Evolutionary conservation across 768 basidiomycete genomes (phyloP), one percentile per base, ranked within the genome.

Genomic region (Lyophyllum shimeji): DNA sequence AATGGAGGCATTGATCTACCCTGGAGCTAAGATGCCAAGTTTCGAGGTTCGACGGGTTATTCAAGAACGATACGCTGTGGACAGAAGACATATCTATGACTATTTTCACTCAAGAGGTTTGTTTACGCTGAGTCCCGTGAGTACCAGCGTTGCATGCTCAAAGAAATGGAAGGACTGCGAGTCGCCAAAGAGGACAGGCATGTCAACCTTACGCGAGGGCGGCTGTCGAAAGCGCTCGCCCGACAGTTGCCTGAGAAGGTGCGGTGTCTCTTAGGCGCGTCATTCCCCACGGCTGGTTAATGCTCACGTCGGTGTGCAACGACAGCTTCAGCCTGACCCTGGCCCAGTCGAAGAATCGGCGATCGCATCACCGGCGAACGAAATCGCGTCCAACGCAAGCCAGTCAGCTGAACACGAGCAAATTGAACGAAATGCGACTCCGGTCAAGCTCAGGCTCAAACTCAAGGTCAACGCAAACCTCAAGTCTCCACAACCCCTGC

Each of bases 21-120:
- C 86, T 9, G 89, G 89, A 40, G 84, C 82, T 42, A 87, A 89
- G 65, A 91, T 91, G 89, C 89, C 89, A 7, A 80, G 83, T 9
- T 91, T 89, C 62, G 76, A 82, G 7, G 74, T 85, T 50, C 80
- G 88, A 53, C 86, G 85, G 59, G 85, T 83, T 57, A 81, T 90
- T 31, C 88, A 90, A 69, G 80, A 84, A 64, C 81, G 84, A 45
- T 87, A 87, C 67, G 76, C 74, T 56, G 84, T 88, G 55, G 87
- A 90, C 66, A 76, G 88, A 60, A 74, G 88, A 60, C 87, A 88
- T 61, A 83, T 90, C 59, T 90, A 90, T 65, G 88, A 90, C 69
- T 89, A 89, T 68, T 89, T 87, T 70, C 88, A 89, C 69, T 79
- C 78, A n/a, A 69, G 76, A 74, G 79, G 78, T 74, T 48, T 37